phyloP scores from a whole-genome alignment of 2,329 filamentous ascomycete genomes.

The Dothideomycetes sp. region DNA sequence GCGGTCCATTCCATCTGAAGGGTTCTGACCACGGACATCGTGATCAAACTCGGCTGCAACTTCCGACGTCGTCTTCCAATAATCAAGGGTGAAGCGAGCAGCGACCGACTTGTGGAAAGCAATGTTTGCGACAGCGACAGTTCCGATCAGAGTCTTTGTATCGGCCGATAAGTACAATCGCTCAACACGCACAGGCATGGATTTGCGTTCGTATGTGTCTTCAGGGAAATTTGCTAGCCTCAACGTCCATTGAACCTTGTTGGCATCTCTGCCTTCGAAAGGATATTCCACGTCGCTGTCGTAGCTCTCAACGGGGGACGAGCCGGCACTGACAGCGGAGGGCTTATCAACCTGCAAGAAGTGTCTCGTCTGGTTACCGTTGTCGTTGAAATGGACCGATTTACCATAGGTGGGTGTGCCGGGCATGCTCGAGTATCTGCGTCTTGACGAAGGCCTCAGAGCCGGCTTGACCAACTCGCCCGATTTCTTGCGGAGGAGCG shows the following conservation, averaged over 20 bases:
- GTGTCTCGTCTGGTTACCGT: constrained; percentile 90
- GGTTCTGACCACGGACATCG: constrained; percentile 61
- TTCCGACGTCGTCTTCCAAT: constrained; percentile 98
- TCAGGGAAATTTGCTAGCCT: constrained; percentile 72
- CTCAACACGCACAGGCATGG: constrained; percentile 68
- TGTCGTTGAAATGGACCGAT: constrained; percentile 95
- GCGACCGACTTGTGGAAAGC: constrained; percentile 81
- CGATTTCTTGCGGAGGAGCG: constrained; percentile 95
- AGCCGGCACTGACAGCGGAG: constrained; percentile 89
- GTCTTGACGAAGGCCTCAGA: constrained; percentile 66
- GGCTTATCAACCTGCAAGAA: constrained; percentile 91
- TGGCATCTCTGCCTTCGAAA: constrained; percentile 52
- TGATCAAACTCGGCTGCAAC: constrained; percentile 80
- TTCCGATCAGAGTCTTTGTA: constrained; percentile 77
- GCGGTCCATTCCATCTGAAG: constrained; percentile 61
- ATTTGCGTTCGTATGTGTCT: constrained; percentile 53
- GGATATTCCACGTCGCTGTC: constrained; percentile 86
- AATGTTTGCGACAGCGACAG: constrained; percentile 75
- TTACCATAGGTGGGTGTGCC: constrained; percentile 94
- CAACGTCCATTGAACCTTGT: constrained; percentile 75
- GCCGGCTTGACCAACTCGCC: constrained; percentile 92
- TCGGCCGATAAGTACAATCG: constrained; percentile 79
- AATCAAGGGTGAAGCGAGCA: constrained; percentile 92
- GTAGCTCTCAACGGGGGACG: constrained; percentile 81
- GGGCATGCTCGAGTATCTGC: constrained; percentile 90